Base-by-base conservation (phyloP, 1,284 basidiomycete species). In the Wolfiporia cocos region DNA sequence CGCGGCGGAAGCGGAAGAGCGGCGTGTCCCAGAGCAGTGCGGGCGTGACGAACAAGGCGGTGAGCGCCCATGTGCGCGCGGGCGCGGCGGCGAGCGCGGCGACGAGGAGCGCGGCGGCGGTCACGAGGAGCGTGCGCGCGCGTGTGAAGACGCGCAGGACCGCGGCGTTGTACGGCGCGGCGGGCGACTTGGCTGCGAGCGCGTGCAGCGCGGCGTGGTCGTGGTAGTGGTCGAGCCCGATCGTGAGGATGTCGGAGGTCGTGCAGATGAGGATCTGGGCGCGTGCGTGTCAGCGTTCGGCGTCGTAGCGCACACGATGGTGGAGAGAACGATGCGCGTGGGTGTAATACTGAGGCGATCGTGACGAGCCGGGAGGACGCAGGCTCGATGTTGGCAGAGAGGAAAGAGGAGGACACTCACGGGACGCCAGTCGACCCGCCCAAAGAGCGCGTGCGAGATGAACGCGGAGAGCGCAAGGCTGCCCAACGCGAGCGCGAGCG, bases 181-280 rank as follows among this genome's bases (percentile, higher is more conserved):
- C n/a, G 23, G 37, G 30, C 2, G 42, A 38, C 42, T 48, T 44
- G 29, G 26, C n/a, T 22, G 46, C 46, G n/a, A 44, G 39, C 9
- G 33, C 32, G n/a, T 38, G 32, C 32, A 39, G 39, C 26, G 42
- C 35, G 12, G 42, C 46, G 21, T 48, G 46, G 28, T 48, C 46
- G 28, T 40, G 37, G 26, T 48, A 48, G 22, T 48, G 46, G 28
- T 48, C 46, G 34, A 48, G 44, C 11, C 46, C 46, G 24, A 44
- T 44, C 21, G 42, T 38, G 28, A 48, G 37, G 12, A 44, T 39
- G 26, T 48, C 46, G 7, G 46, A 44, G 2, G 46, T 24, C 20
- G 41, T 39, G 33, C 42, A 44, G 18, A 44, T 44, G 32, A 44
- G 31, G 19, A 48, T 37, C 46, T 48, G 32, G n/a, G 17, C n/a